Percentiles rank a stretch among this genome's conserved stretches.
phyloP scores from a whole-genome alignment of 345 rosid species.

The Camelina laxa region DNA sequence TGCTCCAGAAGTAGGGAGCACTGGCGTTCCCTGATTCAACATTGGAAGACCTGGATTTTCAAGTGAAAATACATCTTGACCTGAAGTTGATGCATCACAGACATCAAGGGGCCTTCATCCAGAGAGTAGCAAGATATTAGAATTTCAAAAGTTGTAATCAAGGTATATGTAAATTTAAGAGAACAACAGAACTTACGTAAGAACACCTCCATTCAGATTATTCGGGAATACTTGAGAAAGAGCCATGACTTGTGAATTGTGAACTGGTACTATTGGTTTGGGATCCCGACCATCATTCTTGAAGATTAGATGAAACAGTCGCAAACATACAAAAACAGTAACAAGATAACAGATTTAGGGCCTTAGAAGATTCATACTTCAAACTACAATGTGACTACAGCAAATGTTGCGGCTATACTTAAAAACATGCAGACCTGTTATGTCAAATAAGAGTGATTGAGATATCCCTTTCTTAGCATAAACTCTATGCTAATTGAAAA shows the following conservation, averaged over 20 bases:
- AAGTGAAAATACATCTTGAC: slow-evolving; percentile 62
- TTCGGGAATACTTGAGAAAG: slow-evolving; percentile 87
- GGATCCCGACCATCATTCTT: slow-evolving; percentile 80
- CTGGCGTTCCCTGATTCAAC: slow-evolving; percentile 74
- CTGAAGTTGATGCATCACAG: slow-evolving; percentile 68
- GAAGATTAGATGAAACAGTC: slow-evolving; percentile 43
- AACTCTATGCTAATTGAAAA: neutral
- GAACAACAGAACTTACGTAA: slow-evolving; percentile 67
- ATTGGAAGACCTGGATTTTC: slow-evolving; percentile 67
- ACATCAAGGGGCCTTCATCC: slow-evolving; percentile 95
- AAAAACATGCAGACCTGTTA: slow-evolving; percentile 7
- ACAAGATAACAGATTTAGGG: slow-evolving; percentile 31
- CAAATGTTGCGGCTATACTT: slow-evolving; percentile 26
- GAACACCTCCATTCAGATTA: slow-evolving; percentile 70
- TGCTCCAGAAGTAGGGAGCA: slow-evolving; percentile 64
- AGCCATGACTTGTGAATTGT: slow-evolving; percentile 81
- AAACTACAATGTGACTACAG: slow-evolving; percentile 20
- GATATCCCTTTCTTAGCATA: slow-evolving; percentile 15
- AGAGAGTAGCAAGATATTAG: slow-evolving; percentile 40
- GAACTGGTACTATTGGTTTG: slow-evolving; percentile 69
- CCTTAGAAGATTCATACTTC: slow-evolving; percentile 17
- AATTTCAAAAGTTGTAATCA: slow-evolving; percentile 16
- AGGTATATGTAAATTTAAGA: slow-evolving; percentile 9
- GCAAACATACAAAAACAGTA: slow-evolving; percentile 42
- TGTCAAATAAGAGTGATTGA: slow-evolving; percentile 5